Conservation (phyloP, 169 alveolate species). For the Cryptosporidium tyzzeri region DNA sequence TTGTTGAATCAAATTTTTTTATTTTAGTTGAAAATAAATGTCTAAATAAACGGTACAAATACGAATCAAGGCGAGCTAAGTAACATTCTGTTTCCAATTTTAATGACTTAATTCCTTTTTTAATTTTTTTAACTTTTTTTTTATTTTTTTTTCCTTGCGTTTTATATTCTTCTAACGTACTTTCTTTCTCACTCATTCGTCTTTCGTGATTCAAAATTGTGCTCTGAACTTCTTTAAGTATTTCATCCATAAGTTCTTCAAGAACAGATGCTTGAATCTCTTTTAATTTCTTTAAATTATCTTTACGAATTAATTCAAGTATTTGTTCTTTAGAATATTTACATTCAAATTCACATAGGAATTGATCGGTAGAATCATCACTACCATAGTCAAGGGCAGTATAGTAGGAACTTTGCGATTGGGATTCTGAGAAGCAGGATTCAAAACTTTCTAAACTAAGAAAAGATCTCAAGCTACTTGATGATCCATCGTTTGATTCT, state of each 20-base stretch:
- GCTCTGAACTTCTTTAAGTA: background rate
- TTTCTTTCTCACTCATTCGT: background rate
- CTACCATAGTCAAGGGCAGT: background rate
- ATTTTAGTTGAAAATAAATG: background rate
- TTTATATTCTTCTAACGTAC: background rate
- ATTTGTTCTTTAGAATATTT: background rate
- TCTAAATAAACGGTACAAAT: background rate
- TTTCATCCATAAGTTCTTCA: background rate
- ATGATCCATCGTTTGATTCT: background rate
- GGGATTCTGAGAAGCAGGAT: background rate
- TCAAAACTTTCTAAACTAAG: background rate
- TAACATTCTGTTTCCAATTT: too few relatives aligned
- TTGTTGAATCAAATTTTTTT: background rate
- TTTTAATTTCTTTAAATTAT: background rate
- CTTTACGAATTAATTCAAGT: background rate
- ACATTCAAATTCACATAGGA: background rate
- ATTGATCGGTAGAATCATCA: background rate
- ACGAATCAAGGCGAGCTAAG: background rate
- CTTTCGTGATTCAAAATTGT: background rate
- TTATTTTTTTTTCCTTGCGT: too few relatives aligned
- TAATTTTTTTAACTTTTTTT: background rate
- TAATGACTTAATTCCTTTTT: background rate
- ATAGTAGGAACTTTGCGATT: background rate
- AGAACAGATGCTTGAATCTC: background rate
- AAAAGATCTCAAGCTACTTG: background rate